phyloP scores from a whole-genome alignment of 495 filamentous ascomycete species.

The Cudoniella acicularis region DNA sequence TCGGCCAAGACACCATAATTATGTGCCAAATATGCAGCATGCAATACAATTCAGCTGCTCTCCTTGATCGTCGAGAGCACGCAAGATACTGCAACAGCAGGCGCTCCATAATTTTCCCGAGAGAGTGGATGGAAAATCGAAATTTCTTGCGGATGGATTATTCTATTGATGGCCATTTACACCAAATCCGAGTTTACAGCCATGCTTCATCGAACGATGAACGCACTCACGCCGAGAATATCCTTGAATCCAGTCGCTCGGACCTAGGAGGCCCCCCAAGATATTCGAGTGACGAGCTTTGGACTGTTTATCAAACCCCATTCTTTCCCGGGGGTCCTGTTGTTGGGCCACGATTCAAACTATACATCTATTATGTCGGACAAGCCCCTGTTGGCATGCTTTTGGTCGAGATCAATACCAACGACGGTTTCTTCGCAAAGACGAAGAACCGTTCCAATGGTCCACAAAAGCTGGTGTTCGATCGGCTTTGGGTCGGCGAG shows the following conservation, averaged over 20 bases:
- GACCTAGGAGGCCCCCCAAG: background rate
- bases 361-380: slow-evolving; percentile 13
- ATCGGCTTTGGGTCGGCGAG: slow-evolving; percentile 15
- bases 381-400: background rate
- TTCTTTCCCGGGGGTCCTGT: background rate
- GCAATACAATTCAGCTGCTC: slow-evolving; percentile 11
- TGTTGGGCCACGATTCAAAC: slow-evolving; percentile 13
- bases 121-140: background rate
- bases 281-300: background rate
- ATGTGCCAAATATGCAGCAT: slow-evolving; percentile 11
- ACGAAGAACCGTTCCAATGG: background rate
- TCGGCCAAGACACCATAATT: background rate
- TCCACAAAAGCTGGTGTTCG: background rate
- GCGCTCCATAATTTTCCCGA: background rate
- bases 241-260: background rate
- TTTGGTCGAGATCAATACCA: background rate
- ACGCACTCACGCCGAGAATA: background rate
- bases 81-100: background rate
- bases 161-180: no score
- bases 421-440: background rate
- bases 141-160: background rate
- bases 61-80: background rate
- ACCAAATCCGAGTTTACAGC: background rate
- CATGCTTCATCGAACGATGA: background rate
- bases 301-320: background rate